Conservation (phyloP, 2,329 filamentous ascomycete species). For the Colletotrichum tropicale region DNA sequence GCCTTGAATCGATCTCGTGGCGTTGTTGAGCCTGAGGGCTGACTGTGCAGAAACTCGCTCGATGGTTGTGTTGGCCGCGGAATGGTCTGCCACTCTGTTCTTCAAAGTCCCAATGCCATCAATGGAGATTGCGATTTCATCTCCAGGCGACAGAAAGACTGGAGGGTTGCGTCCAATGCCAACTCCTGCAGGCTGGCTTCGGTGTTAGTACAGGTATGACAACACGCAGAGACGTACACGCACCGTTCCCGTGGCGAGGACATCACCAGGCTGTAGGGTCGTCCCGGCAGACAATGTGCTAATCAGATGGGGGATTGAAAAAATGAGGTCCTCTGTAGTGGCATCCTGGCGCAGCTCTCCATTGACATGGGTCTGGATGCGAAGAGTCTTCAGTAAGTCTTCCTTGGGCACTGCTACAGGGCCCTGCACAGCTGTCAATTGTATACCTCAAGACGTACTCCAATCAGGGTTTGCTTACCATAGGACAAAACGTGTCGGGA, state of each 20-base stretch:
- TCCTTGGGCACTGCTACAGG: constrained; percentile 54
- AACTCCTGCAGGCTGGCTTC: constrained; percentile 41
- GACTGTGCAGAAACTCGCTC: constrained; percentile 20
- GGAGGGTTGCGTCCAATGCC: constrained; percentile 49
- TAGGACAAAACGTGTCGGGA: constrained; percentile 59
- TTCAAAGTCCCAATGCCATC: constrained; percentile 43
- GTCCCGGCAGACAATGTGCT: constrained; percentile 43
- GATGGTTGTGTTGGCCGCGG: constrained; percentile 28
- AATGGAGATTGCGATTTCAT: constrained; percentile 44
- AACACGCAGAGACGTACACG: neutral
- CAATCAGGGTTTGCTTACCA: constrained; percentile 33
- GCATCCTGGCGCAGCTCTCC: constrained; percentile 49
- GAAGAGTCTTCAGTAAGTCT: constrained; percentile 45
- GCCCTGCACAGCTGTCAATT: constrained; percentile 34
- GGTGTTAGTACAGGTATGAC: neutral
- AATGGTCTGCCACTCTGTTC: constrained; percentile 37
- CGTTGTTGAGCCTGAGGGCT: constrained; percentile 14
- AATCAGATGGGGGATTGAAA: constrained; percentile 45
- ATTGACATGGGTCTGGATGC: constrained; percentile 48
- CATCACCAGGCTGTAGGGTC: constrained; percentile 49
- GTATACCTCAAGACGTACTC: neutral
- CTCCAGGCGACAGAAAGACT: constrained; percentile 42
- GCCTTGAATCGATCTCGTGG: constrained; percentile 19
- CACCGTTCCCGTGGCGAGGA: constrained; percentile 48
- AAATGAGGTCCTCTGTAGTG: constrained; percentile 50